phyloP scores from a whole-genome alignment of 1,284 basidiomycete genomes.

The Melampsora larici-populina region DNA sequence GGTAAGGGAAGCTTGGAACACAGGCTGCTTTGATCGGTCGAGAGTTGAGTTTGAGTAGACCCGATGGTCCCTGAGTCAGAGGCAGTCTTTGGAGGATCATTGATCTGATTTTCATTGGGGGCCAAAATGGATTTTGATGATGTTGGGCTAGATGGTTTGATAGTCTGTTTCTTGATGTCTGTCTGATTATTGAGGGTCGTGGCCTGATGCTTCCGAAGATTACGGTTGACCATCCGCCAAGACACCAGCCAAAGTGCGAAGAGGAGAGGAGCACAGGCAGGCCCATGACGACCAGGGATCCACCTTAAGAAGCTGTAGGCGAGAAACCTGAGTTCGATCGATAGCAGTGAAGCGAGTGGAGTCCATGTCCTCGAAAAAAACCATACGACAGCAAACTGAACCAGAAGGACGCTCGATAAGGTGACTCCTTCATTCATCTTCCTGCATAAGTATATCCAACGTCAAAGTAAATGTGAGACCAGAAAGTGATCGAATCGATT shows the following conservation, averaged over 20 bases:
- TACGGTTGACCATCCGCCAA: conserved; percentile 1
- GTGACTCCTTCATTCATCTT: conserved; percentile 9
- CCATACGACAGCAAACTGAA: conserved; percentile 15
- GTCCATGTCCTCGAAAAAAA: conserved; percentile 19
- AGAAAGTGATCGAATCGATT: too few relatives aligned
- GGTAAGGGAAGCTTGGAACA: neutral
- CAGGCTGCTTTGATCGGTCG: too few relatives aligned
- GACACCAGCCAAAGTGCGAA: conserved; percentile 21
- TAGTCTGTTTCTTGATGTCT: neutral
- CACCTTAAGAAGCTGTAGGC: conserved; percentile 40
- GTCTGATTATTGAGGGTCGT: neutral
- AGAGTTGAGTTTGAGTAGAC: too few relatives aligned
- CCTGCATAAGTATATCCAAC: neutral
- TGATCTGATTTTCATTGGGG: too few relatives aligned
- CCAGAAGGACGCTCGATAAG: conserved; percentile 2
- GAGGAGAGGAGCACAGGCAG: neutral
- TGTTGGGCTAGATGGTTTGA: neutral
- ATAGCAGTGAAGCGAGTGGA: conserved; percentile 14
- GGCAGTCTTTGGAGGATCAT: too few relatives aligned
- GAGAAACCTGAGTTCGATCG: conserved; percentile 25
- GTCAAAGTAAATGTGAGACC: too few relatives aligned
- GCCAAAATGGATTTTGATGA: too few relatives aligned
- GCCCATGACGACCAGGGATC: conserved; percentile 16
- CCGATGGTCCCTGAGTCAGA: too few relatives aligned
- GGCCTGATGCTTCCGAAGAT: neutral